Evolutionary conservation across 768 basidiomycete species (phyloP).

Genomic region (Hygrophoropsis aurantiaca): DNA sequence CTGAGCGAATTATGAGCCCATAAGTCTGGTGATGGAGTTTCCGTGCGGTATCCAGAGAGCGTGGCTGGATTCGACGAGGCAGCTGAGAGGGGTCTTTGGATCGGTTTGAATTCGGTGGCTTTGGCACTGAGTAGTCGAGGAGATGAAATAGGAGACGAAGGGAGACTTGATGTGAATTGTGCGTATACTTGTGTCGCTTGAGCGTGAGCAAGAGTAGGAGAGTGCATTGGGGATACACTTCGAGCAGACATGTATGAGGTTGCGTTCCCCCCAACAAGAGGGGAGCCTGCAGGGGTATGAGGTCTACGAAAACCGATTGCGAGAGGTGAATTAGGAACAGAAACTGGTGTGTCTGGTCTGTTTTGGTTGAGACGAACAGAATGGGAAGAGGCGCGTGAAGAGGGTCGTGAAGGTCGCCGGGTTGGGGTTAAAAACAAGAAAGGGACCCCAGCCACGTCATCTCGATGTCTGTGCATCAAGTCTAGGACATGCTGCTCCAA

Average conservation of each 20-base stretch:
- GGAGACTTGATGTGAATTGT: constrained; percentile 78
- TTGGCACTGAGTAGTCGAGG: constrained; percentile 88
- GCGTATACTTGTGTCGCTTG: constrained; percentile 54
- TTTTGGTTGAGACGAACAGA: constrained; percentile 59
- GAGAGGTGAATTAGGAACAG: constrained; percentile 76
- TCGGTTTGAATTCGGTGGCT: constrained; percentile 86
- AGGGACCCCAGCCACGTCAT: constrained; percentile 80
- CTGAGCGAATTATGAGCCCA: constrained; percentile 77
- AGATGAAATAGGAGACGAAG: constrained; percentile 81
- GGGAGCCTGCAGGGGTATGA: constrained; percentile 77
- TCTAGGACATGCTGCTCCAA: constrained; percentile 89
- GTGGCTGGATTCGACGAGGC: constrained; percentile 62
- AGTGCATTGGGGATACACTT: constrained; percentile 59
- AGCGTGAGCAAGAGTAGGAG: constrained; percentile 61
- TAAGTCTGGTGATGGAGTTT: constrained; percentile 86
- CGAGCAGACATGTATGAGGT: constrained; percentile 56
- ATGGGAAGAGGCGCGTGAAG: constrained; percentile 74
- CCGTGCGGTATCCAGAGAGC: constrained; percentile 52
- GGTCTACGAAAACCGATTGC: constrained; percentile 73
- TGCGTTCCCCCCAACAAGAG: constrained; percentile 58
- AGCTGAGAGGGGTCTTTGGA: constrained; percentile 76
- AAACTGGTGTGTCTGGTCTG: constrained; percentile 75
- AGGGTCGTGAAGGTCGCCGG: constrained; percentile 77
- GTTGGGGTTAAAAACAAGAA: constrained; percentile 83
- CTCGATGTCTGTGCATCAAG: constrained; percentile 93